Evolutionary conservation across 306 rosid genomes (phyloP), one percentile per base, ranked within the genome.

Genomic region (Luffa aegyptiaca): DNA sequence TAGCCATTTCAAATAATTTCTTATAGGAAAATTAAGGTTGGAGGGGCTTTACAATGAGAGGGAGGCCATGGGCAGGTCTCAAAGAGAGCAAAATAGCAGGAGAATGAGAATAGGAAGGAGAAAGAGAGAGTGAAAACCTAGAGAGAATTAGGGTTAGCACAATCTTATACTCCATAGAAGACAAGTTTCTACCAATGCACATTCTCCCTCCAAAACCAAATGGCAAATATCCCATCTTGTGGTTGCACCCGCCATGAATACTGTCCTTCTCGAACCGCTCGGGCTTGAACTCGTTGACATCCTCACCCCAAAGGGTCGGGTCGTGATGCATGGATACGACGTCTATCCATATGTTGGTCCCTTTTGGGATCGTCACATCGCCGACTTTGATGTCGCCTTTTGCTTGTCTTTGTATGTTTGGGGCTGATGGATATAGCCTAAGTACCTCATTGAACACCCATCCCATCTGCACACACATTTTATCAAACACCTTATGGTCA

Each of bases 141-240:
- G 98, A 82, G 17, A 94, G 89, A 26, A 90, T 88, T 16, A 87
- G 79, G 31, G 90, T 84, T 65, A 94, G 77, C 41, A 90, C 91
- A 51, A 94, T 83, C 92, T 87, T 92, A 10, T 92, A 92, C 90
- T 94, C 98, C 94, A 89, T 81, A 20, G 90, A 79, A 31, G 84
- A 84, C 83, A 94, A 84, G 93, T 90, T 94, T 79, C 93, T 86
- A 3, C 98, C 98, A 10, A 94, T 84, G 80, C 97, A 94, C 86
- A 87, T 86, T 45, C 98, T 88, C 2, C 97, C 98, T 78, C 98
- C 98, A 76, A 94, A 90, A 12, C 98, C 98, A 74, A 94, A 94
- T 1, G 98, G 97, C 85, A 94, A 79, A 81, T 83, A 92, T 18
- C 98, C 97, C 97, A 94, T 90, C 85, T 84, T 88, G 90, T 92